phyloP scores from a whole-genome alignment of 2,329 filamentous ascomycete genomes.

The Phialophora verrucosa region DNA sequence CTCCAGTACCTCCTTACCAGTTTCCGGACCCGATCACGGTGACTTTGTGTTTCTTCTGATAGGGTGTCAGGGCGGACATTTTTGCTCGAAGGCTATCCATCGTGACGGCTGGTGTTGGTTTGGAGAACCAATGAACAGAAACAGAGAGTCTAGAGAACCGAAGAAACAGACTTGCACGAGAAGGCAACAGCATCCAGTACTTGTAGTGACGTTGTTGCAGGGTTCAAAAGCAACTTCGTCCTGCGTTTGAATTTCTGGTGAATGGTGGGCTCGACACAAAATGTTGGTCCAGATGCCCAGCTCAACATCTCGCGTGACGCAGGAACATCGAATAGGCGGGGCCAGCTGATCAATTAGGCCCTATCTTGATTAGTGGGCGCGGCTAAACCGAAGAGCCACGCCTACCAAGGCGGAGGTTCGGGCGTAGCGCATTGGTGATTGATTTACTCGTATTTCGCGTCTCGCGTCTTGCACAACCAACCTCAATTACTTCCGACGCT shows the following conservation, averaged over 20 bases:
- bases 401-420: slow-evolving; percentile 7
- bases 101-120: slow-evolving; percentile 10
- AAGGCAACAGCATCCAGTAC: slow-evolving; percentile 32
- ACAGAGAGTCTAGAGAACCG: slow-evolving; percentile 27
- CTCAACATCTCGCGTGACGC: slow-evolving; percentile 35
- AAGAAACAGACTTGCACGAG: slow-evolving; percentile 20
- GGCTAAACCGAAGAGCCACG: slow-evolving; percentile 8
- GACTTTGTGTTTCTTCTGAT: slow-evolving; percentile 83
- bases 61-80: slow-evolving; percentile 58
- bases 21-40: slow-evolving; percentile 95
- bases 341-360: slow-evolving; percentile 19
- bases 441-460: not conserved
- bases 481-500: not conserved
- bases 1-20: slow-evolving; percentile 65
- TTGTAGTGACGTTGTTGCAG: slow-evolving; percentile 1
- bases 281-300: slow-evolving; percentile 37
- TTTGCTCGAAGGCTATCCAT: slow-evolving; percentile 38
- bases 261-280: slow-evolving; percentile 31
- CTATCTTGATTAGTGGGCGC: not conserved
- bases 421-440: not conserved
- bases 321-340: slow-evolving; percentile 24
- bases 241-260: slow-evolving; percentile 13
- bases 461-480: not conserved
- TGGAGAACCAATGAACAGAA: slow-evolving; percentile 8
- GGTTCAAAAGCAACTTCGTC: slow-evolving; percentile 12